A percentile compares a stretch with the other conserved stretches of the same genome.
Evolutionary conservation across 768 basidiomycete genomes (phyloP).

Genomic region (Leccinum disarticulatum): DNA sequence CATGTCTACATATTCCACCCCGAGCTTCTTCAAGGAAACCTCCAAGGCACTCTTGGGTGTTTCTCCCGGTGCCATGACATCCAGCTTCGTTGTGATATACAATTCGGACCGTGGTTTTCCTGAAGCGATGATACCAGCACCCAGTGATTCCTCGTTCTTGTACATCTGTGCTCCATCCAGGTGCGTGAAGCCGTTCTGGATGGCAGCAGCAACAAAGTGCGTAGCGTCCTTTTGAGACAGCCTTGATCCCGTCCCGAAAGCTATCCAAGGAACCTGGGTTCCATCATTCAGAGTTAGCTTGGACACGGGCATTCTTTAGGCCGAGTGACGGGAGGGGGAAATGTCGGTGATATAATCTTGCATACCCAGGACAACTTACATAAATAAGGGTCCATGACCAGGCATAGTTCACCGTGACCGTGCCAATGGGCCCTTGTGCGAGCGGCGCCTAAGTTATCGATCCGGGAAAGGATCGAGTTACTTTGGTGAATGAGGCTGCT

Average conservation of each 20-base stretch:
- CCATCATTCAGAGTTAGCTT: constrained; percentile 56
- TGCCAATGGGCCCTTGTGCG: constrained; percentile 3
- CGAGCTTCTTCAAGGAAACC: constrained; percentile 52
- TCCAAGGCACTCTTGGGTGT: constrained; percentile 50
- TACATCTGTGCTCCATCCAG: constrained; percentile 67
- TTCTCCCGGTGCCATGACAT: constrained; percentile 34
- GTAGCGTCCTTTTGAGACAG: constrained; percentile 46
- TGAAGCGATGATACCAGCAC: constrained; percentile 48
- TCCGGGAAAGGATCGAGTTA: no score
- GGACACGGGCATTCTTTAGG: constrained; percentile 25
- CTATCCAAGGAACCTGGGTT: constrained; percentile 51
- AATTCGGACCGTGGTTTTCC: constrained; percentile 53
- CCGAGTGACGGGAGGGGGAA: constrained; percentile 3
- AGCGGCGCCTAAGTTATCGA: no score
- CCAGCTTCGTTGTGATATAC: constrained; percentile 63
- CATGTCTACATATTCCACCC: constrained; percentile 57
- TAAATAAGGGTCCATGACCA: constrained; percentile 9
- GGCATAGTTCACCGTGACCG: constrained; percentile 8
- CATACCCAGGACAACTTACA: not conserved
- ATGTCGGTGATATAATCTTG: not conserved
- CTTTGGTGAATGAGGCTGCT: no score
- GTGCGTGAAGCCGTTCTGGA: constrained; percentile 57
- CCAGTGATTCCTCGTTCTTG: constrained; percentile 53
- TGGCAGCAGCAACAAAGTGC: constrained; percentile 43
- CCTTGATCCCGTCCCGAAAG: constrained; percentile 63